phyloP scores from a whole-genome alignment of 1,284 basidiomycete species.

The Puccinia polysora region DNA sequence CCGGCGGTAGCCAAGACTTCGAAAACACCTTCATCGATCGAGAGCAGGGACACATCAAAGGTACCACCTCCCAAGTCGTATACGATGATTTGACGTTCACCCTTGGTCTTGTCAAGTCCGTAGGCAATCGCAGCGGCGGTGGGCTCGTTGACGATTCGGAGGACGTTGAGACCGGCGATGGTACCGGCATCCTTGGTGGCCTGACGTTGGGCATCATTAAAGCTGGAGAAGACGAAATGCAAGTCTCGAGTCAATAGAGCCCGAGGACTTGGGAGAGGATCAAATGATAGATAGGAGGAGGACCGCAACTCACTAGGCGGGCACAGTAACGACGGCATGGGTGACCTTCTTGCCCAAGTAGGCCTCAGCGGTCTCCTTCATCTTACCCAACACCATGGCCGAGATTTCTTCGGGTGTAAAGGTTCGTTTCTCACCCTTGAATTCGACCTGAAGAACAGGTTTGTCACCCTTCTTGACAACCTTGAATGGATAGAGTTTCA shows the following conservation, averaged over 20 bases:
- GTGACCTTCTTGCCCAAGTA: conserved; percentile 95
- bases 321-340: conserved; percentile 96
- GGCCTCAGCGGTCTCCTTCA: conserved; percentile 99
- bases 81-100: conserved; percentile 82
- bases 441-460: conserved; percentile 52
- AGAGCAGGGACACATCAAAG: conserved; percentile 54
- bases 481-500: conserved; percentile 57
- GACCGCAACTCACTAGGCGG: conserved; percentile 64
- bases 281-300: conserved; percentile 39
- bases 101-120: conserved; percentile 91
- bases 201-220: conserved; percentile 98
- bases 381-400: conserved; percentile 92
- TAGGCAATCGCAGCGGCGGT: conserved; percentile 85
- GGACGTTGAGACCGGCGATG: conserved; percentile 89
- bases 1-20: conserved; percentile 54
- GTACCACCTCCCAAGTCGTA: conserved; percentile 54
- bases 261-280: background rate
- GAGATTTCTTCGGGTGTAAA: conserved; percentile 74
- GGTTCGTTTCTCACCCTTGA: conserved; percentile 50
- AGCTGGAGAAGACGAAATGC: conserved; percentile 56
- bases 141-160: conserved; percentile 98
- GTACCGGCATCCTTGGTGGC: conserved; percentile 98
- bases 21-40: conserved; percentile 54
- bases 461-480: conserved; percentile 55
- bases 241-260: background rate